phyloP scores from a whole-genome alignment of 2,329 filamentous ascomycete species.

The Coleophoma crateriformis region DNA sequence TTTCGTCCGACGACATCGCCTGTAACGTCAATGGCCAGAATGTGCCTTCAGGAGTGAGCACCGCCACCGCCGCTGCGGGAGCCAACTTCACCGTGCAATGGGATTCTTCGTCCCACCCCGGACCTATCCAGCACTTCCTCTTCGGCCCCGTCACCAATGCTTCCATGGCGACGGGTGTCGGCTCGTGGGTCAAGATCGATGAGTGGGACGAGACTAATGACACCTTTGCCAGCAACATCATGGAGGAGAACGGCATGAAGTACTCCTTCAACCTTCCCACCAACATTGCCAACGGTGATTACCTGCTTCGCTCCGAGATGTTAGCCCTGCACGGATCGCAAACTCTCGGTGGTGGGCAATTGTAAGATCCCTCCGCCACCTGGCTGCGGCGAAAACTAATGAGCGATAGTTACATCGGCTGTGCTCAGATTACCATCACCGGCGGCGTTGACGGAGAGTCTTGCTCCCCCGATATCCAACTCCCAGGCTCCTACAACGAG shows the following conservation, averaged over 20 bases:
- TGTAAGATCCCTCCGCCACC: background rate
- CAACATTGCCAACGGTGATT: constrained; percentile 16
- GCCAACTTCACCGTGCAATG: constrained; percentile 32
- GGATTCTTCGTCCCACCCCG: constrained; percentile 31
- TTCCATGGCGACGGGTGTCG: constrained; percentile 21
- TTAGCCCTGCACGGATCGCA: constrained; percentile 18
- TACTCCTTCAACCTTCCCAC: constrained; percentile 17
- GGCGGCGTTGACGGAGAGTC: constrained; percentile 7
- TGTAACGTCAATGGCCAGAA: constrained; percentile 37
- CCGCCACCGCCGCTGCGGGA: constrained; percentile 25
- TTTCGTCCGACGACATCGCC: constrained; percentile 40
- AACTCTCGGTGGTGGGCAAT: constrained; percentile 15
- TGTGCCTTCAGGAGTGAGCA: constrained; percentile 25
- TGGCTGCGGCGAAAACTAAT: background rate
- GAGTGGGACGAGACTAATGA: constrained; percentile 21
- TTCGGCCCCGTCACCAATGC: constrained; percentile 23
- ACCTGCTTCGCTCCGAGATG: constrained; percentile 20
- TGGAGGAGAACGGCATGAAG: constrained; percentile 20
- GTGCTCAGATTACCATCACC: constrained; percentile 18
- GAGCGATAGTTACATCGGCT: constrained; percentile 14
- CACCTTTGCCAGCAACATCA: constrained; percentile 24
- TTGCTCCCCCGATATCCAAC: constrained; percentile 14
- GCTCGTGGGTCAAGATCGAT: constrained; percentile 27
- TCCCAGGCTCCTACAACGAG: constrained; percentile 16
- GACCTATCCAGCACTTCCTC: constrained; percentile 34